These are phyloP conservation scores for Vachellia collinsii DNA, from an alignment of 306 rosid genomes.

Conservation along the genomic window DNA sequence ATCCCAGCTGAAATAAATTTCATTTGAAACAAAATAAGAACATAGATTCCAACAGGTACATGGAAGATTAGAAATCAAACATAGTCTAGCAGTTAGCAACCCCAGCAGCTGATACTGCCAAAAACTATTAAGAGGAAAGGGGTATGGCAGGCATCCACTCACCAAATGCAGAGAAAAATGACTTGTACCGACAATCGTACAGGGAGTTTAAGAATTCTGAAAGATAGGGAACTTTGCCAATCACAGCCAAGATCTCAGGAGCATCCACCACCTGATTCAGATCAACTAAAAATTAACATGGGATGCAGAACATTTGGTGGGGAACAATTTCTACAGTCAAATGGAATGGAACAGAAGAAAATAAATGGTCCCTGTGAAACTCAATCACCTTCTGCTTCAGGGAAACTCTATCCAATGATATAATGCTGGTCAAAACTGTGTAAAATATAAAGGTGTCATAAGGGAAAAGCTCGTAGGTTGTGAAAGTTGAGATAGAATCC, in stretches of 20 bases:
- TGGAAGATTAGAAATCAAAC: background rate
- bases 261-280: slow-evolving; percentile 87
- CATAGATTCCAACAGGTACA: slow-evolving; percentile 23
- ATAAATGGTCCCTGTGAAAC: background rate
- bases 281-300: background rate
- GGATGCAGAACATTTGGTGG: background rate
- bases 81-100: slow-evolving; percentile 9
- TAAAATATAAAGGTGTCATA: slow-evolving; percentile 92
- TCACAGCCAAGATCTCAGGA: slow-evolving; percentile 90
- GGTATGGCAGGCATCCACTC: slow-evolving; percentile 40
- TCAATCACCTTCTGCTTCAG: slow-evolving; percentile 84
- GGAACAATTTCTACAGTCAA: slow-evolving; percentile 9
- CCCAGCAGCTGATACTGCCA: background rate
- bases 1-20: slow-evolving; percentile 71
- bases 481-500: slow-evolving; percentile 96
- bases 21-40: slow-evolving; percentile 28
- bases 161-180: slow-evolving; percentile 94
- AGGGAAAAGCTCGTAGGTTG: slow-evolving; percentile 88
- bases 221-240: slow-evolving; percentile 85
- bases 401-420: slow-evolving; percentile 94
- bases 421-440: slow-evolving; percentile 93
- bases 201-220: slow-evolving; percentile 84
- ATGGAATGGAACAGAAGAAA: background rate
- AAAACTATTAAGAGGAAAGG: background rate
- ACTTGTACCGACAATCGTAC: slow-evolving; percentile 84